Evolutionary conservation across 352 stramenopile species (phyloP).

Genomic region (Phytophthora multivora): DNA sequence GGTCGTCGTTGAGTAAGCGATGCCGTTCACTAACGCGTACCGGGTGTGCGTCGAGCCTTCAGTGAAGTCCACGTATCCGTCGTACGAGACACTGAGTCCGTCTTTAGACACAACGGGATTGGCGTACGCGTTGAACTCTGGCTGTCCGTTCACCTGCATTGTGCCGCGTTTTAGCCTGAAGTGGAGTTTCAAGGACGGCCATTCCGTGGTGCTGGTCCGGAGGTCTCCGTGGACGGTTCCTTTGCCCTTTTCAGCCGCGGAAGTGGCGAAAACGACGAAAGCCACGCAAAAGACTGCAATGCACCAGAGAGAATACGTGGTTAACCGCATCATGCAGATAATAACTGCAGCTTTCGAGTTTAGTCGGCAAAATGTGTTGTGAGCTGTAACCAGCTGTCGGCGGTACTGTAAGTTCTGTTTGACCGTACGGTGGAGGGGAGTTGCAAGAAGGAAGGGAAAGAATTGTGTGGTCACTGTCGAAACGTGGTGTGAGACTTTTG

Average conservation of each 20-base stretch:
- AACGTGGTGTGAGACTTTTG: slow-evolving; percentile 2
- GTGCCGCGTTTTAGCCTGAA: slow-evolving; percentile 44
- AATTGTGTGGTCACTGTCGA: slow-evolving; percentile 25
- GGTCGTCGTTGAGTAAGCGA: slow-evolving; percentile 37
- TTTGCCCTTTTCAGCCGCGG: slow-evolving; percentile 7
- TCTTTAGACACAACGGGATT: slow-evolving; percentile 38
- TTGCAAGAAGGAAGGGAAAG: slow-evolving; percentile 5
- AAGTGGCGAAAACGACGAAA: slow-evolving; percentile 3
- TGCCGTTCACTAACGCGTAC: slow-evolving; percentile 39
- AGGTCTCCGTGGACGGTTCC: slow-evolving; percentile 26
- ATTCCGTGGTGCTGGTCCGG: slow-evolving; percentile 27
- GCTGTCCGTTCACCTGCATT: slow-evolving; percentile 41
- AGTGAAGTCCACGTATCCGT: slow-evolving; percentile 37
- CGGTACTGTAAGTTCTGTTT: slow-evolving; percentile 5
- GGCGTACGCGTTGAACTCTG: slow-evolving; percentile 41
- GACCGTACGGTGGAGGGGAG: slow-evolving; percentile 6
- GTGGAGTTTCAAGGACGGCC: slow-evolving; percentile 45
- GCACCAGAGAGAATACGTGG: neutral
- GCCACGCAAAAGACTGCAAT: slow-evolving; percentile 1
- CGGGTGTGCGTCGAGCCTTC: slow-evolving; percentile 28
- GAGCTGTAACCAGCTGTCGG: slow-evolving; percentile 16
- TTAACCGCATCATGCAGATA: slow-evolving; percentile 4
- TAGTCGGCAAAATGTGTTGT: slow-evolving; percentile 18
- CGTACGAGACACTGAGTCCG: slow-evolving; percentile 34
- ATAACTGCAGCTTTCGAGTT: neutral